Evolutionary conservation across 305 asterid species (phyloP).

Genomic region (Solanum hybrid): DNA sequence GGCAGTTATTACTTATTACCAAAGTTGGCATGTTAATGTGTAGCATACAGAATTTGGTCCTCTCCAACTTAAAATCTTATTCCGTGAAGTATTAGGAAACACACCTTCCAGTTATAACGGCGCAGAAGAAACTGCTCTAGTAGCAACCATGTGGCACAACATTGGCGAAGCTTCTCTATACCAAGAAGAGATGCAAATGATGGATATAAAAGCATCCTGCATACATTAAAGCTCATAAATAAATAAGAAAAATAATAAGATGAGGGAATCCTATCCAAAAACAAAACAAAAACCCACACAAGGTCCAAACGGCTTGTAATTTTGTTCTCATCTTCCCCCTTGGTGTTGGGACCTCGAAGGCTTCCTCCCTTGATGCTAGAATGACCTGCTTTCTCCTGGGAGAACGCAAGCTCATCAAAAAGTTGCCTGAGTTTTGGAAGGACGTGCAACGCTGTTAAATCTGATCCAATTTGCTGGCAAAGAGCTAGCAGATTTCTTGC

Average conservation of each 20-base stretch:
- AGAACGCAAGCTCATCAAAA: constrained; percentile 80
- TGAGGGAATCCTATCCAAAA: background rate
- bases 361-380: constrained; percentile 33
- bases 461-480: constrained; percentile 89
- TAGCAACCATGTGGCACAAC: constrained; percentile 92
- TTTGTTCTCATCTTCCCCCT: constrained; percentile 38
- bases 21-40: background rate
- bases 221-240: background rate
- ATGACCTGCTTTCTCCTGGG: constrained; percentile 41
- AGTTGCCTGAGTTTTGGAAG: constrained; percentile 79
- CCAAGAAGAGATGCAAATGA: constrained; percentile 90
- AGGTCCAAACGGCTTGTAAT: constrained; percentile 64
- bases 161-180: constrained; percentile 92
- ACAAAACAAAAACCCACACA: constrained; percentile 54
- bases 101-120: constrained; percentile 83
- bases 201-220: constrained; percentile 86
- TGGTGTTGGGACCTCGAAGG: constrained; percentile 25
- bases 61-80: constrained; percentile 3
- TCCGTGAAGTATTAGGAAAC: constrained; percentile 9
- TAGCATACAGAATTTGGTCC: constrained; percentile 1
- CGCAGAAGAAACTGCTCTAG: constrained; percentile 91
- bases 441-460: constrained; percentile 62
- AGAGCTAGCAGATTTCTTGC: constrained; percentile 69
- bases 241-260: background rate
- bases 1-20: background rate